Conservation (phyloP, 129 eudicot genomes). For the Artemisia tridentata region DNA sequence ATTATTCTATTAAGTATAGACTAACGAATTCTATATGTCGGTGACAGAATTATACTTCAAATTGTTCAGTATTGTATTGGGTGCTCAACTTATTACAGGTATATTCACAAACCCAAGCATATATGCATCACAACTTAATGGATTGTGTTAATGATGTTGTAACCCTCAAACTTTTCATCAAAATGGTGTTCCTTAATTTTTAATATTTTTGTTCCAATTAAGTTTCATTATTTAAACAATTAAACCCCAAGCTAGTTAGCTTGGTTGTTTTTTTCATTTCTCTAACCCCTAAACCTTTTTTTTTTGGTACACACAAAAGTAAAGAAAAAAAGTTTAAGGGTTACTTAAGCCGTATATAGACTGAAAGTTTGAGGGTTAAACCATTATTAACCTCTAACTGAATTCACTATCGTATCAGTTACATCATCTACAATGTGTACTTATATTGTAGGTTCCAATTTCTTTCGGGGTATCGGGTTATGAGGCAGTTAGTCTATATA, state of each 20-base stretch:
- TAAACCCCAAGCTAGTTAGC: too few species aligned
- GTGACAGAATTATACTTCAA: slow-evolving; percentile 64
- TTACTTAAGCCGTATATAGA: too few species aligned
- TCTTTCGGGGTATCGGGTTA: slow-evolving; percentile 77
- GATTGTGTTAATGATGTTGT: too few species aligned
- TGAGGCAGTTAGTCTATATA: slow-evolving; percentile 70
- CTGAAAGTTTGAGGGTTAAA: too few species aligned
- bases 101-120: not conserved
- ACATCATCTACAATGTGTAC: not conserved
- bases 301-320: too few species aligned
- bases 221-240: too few species aligned
- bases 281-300: too few species aligned
- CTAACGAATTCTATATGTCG: slow-evolving; percentile 26
- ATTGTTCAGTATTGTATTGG: slow-evolving; percentile 80
- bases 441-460: slow-evolving; percentile 59
- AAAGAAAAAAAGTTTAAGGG: too few species aligned
- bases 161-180: not conserved
- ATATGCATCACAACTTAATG: not conserved
- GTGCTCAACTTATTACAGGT: slow-evolving; percentile 87
- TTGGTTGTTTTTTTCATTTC: too few species aligned
- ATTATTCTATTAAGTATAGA: slow-evolving; percentile 2
- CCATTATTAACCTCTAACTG: not conserved
- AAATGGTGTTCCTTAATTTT: not conserved
- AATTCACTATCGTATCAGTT: not conserved
- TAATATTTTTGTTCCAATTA: not conserved